Conservation (phyloP, 2,329 filamentous ascomycete genomes). For the Mariannaea elegans region DNA sequence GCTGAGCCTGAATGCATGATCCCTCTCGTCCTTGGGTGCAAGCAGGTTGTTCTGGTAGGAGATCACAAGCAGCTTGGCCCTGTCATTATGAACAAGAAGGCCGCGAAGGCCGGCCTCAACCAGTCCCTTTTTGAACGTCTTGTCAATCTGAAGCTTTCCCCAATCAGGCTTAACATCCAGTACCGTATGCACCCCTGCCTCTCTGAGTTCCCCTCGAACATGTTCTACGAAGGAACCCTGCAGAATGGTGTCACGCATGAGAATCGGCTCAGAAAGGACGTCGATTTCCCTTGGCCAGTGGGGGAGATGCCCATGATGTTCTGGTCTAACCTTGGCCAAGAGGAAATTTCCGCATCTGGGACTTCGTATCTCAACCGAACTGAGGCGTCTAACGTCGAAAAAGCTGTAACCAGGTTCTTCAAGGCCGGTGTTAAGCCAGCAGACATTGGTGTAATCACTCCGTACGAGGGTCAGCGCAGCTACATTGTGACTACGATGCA, state of each 20-base stretch:
- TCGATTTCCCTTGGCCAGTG: slow-evolving; percentile 98
- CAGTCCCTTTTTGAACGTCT: slow-evolving; percentile 98
- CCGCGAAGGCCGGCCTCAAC: slow-evolving; percentile 95
- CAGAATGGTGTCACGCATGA: slow-evolving; percentile 96
- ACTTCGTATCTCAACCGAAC: slow-evolving; percentile 98
- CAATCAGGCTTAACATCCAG: slow-evolving; percentile 94
- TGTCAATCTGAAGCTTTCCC: slow-evolving; percentile 87
- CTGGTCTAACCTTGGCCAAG: slow-evolving; percentile 97
- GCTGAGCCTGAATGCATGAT: slow-evolving; percentile 99
- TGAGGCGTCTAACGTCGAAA: slow-evolving; percentile 96
- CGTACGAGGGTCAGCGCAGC: slow-evolving; percentile 97
- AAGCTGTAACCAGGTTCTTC: slow-evolving; percentile 98
- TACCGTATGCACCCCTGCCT: slow-evolving; percentile 99
- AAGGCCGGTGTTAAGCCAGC: slow-evolving; percentile 95
- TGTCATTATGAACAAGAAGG: slow-evolving; percentile 99
- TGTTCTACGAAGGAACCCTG: slow-evolving; percentile 98
- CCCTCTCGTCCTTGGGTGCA: slow-evolving; percentile 93
- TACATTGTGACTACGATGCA: slow-evolving; percentile 99
- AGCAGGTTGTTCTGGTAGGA: slow-evolving; percentile 97
- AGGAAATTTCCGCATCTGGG: slow-evolving; percentile 97
- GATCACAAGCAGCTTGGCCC: slow-evolving; percentile 98
- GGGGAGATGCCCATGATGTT: slow-evolving; percentile 99
- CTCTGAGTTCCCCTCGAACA: slow-evolving; percentile 97
- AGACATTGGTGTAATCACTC: slow-evolving; percentile 97
- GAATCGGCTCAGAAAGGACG: slow-evolving; percentile 87